Base-by-base conservation (phyloP, 2,329 filamentous ascomycete genomes). In the Coniosporium tulheliwenetii region DNA sequence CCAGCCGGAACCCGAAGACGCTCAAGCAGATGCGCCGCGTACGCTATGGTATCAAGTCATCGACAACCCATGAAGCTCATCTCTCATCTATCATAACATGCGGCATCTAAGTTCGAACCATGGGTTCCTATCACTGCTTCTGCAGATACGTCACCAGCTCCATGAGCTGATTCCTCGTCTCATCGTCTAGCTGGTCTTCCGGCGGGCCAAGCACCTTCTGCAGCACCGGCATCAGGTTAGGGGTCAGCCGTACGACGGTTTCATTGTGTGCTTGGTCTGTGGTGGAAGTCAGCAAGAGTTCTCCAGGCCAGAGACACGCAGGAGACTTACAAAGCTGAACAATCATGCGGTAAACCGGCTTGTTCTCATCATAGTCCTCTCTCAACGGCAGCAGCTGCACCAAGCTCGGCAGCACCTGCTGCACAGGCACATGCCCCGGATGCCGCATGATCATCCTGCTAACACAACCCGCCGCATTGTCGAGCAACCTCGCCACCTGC, bases 361-460 rank as follows among this genome's bases (percentile, higher is more conserved):
- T 84, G 64, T 98, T 96, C 74, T 96, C 91, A 63, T 95, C 86
- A 52, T 76, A 96, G 60, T 96, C 91, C 57, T 94, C 87, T 61
- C 83, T 84, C 46, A 96, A 70, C 8, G 91, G 91, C 32, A 96
- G 73, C 26, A 87, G 73, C 45, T 75, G 73, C 42, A 93, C 73
- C 26, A 96, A 65, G 1, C 77, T 77, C 19, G 89, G 87, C 1
- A 98, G 73, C 14, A 93, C 84, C 44, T 94, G 79, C 33, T 72
- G 65, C 40, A 93, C 72, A 13, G 89, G 86, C 8, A 93, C 79
- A 50, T 75, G 75, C 50, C 89, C 78, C n/a, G 83, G 80, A 62
- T 93, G 80, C 53, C 82, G 82, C 58, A 84, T 75, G 61, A 96
- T 93, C 81, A 98, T 87, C 47, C 91, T 81, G 56, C 78, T 81